Evolutionary conservation across 1,284 basidiomycete genomes (phyloP), one percentile per base, ranked within the genome.

Genomic region (Vanrija sp.): DNA sequence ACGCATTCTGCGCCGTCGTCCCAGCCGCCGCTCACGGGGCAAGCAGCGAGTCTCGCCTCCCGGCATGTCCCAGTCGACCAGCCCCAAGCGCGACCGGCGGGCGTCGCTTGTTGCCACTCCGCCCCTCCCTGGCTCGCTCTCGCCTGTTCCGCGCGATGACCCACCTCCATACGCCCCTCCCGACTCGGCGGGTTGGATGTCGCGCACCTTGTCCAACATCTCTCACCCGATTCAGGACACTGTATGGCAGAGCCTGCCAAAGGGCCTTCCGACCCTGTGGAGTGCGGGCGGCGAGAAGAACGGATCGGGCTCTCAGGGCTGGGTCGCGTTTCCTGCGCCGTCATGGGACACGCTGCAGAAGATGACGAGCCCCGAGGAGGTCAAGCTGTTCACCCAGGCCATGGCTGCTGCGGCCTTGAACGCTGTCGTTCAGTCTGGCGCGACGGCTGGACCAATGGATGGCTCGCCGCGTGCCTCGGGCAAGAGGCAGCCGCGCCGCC

Each of bases 401-500:
- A 66, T 71, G 68, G 72, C 71, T 2, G 70, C 69, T 0, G 70
- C 70, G 22, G 69, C 70, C 1, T 61, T 73, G 55, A 72, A 72
- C 51, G 70, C 69, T 1, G 65, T 73, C 0, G 68, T 73, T 6
- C 70, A 73, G 53, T 62, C 61, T 38, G 68, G 69, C 4, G 63
- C 67, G 6, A 66, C 68, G 10, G 65, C 65, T 14, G 31, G 31
- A 31, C 31, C 31, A 3, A 31, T 31, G 31, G 31, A 31, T 14
- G 15, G 31, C 10, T 23, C 48, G 18, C 36, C 25, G 3, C 51
- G 51, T 14, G 45, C 57, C 23, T 51, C 56, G 0, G 20, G 16
- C 51, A 57, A 57, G 51, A 50, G 47, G 39, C 27, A 41, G 20
- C 42, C 45, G 19, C 53, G 47, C 41, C 49, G 48, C 35, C 54